Evolutionary conservation across 78 protist species (phyloP).

Genomic region (Monosiga brevicollis): DNA sequence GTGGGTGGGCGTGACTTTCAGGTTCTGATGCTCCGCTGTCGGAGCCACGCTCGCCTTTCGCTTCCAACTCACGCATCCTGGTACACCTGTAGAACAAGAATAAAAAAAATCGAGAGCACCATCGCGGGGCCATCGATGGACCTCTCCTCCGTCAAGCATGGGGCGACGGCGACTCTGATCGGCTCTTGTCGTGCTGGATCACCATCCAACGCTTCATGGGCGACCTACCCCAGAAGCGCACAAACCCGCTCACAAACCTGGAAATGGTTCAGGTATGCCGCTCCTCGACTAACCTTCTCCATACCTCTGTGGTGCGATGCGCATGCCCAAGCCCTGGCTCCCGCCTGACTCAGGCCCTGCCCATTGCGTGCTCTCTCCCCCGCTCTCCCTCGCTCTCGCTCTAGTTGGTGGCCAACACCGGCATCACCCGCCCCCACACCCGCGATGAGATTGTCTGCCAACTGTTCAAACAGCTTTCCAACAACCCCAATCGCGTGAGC

Average conservation of each 20-base stretch:
- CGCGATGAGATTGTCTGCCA: conserved; percentile 6
- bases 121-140: background rate
- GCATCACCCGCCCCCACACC: background rate
- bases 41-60: too few relatives aligned
- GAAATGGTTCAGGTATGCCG: background rate
- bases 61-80: too few relatives aligned
- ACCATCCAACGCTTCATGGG: background rate
- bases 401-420: background rate
- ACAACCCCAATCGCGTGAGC: background rate
- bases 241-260: too few relatives aligned
- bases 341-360: too few relatives aligned
- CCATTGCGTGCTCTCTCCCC: too few relatives aligned
- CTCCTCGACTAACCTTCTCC: too few relatives aligned
- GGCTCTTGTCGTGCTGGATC: background rate
- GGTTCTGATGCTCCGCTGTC: too few relatives aligned
- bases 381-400: too few relatives aligned
- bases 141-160: background rate
- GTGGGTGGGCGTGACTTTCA: too few relatives aligned
- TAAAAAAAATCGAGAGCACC: background rate
- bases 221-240: background rate
- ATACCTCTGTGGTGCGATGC: too few relatives aligned
- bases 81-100: too few relatives aligned
- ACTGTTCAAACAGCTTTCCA: background rate
- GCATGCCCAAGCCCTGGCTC: too few relatives aligned
- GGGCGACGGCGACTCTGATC: background rate